Conservation (phyloP, 2,329 filamentous ascomycete species). For the Cladosporium sp. region DNA sequence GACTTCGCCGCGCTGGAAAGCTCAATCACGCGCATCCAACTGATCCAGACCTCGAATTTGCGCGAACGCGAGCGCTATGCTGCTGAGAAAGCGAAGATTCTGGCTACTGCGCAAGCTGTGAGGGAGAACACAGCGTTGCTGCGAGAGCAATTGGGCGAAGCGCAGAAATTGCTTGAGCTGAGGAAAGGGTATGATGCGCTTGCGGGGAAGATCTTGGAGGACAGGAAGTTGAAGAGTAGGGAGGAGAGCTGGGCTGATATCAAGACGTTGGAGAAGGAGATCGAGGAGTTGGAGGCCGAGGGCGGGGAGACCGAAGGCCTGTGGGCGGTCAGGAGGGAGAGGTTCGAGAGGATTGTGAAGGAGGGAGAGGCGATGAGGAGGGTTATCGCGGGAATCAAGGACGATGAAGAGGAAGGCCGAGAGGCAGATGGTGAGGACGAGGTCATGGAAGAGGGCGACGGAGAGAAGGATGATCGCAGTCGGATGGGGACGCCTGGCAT, state of each 20-base stretch:
- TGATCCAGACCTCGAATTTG: constrained; percentile 76
- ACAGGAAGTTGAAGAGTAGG: constrained; percentile 73
- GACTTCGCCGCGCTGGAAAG: constrained; percentile 87
- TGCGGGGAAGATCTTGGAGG: constrained; percentile 79
- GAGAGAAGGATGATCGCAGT: constrained; percentile 41
- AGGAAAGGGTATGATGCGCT: constrained; percentile 84
- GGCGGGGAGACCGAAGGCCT: constrained; percentile 75
- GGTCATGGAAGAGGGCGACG: constrained; percentile 42
- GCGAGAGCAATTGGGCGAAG: constrained; percentile 69
- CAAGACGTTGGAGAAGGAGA: constrained; percentile 80
- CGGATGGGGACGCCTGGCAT: constrained; percentile 43
- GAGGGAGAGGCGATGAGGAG: constrained; percentile 83
- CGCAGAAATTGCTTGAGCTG: constrained; percentile 68
- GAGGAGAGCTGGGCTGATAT: constrained; percentile 77
- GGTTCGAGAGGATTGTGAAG: constrained; percentile 84
- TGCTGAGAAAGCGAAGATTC: constrained; percentile 72
- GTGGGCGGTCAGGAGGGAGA: constrained; percentile 78
- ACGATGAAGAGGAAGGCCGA: constrained; percentile 83
- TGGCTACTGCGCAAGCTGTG: constrained; percentile 72
- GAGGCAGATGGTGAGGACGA: constrained; percentile 58
- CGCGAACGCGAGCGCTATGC: constrained; percentile 80
- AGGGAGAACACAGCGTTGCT: constrained; percentile 69
- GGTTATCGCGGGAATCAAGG: constrained; percentile 90
- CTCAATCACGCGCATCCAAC: constrained; percentile 81
- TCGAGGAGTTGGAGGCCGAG: constrained; percentile 79